A percentile compares a stretch with the other conserved stretches of the same genome.
Conservation (phyloP, 2,329 filamentous ascomycete species). For the Colletotrichum tofieldiae region DNA sequence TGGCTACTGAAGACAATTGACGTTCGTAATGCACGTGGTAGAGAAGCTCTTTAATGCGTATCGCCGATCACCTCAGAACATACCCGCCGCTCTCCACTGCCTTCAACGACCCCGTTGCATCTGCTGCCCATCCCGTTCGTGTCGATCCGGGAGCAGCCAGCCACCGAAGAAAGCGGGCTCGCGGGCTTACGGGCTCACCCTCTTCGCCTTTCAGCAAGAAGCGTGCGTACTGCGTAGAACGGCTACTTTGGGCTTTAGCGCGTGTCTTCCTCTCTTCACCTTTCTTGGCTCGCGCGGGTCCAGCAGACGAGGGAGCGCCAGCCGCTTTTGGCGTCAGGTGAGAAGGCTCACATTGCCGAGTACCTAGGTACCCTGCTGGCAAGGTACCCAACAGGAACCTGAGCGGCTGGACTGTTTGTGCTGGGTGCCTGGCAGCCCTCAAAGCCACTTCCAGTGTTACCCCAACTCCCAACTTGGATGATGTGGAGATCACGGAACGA, state of each 20-base stretch:
- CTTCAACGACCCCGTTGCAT: constrained; percentile 32
- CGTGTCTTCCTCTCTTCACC: neutral
- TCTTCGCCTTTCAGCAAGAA: constrained; percentile 10
- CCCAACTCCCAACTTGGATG: constrained; percentile 14
- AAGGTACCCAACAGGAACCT: constrained; percentile 20
- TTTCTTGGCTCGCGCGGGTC: constrained; percentile 1
- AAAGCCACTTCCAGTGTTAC: constrained; percentile 30
- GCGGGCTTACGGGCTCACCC: neutral
- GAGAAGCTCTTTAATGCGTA: neutral
- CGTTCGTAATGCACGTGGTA: neutral
- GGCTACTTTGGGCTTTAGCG: constrained; percentile 8
- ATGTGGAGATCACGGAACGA: constrained; percentile 23
- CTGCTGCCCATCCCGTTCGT: constrained; percentile 17
- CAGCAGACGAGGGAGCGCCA: neutral
- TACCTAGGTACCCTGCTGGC: constrained; percentile 5
- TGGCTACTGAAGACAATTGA: neutral
- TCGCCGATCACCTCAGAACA: neutral
- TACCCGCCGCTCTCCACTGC: constrained; percentile 16
- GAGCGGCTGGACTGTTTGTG: neutral
- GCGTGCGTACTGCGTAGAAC: neutral
- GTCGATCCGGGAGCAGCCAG: constrained; percentile 42
- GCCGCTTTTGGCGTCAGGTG: constrained; percentile 25
- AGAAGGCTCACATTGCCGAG: neutral
- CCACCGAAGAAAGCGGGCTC: constrained; percentile 14
- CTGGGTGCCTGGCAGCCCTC: constrained; percentile 30